Evolutionary conservation across 2,329 filamentous ascomycete genomes (phyloP).

Genomic region (Sclerotinia subarctica): DNA sequence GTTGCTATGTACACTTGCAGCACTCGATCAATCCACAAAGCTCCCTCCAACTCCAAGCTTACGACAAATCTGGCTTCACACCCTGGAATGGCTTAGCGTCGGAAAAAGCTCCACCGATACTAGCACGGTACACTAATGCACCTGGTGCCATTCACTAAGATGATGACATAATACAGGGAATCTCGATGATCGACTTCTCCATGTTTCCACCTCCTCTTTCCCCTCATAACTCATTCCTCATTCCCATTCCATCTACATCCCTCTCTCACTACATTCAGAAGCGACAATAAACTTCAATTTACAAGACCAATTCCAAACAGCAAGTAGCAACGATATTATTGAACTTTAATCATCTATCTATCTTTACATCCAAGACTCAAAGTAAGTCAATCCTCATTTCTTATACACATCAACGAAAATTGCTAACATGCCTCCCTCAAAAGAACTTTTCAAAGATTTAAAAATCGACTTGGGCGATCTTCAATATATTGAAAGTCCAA

Average conservation of each 20-base stretch:
- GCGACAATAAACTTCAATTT: not conserved
- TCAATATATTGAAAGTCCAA: not conserved
- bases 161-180: constrained; percentile 15
- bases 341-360: not conserved
- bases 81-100: constrained; percentile 17
- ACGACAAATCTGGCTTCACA: constrained; percentile 29
- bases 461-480: not conserved
- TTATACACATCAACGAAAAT: not conserved
- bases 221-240: not conserved
- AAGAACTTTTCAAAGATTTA: not conserved
- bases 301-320: not conserved
- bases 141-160: not conserved
- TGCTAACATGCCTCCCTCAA: not conserved
- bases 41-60: constrained; percentile 17
- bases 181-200: constrained; percentile 6
- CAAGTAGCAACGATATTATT: not conserved
- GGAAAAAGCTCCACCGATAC: constrained; percentile 23
- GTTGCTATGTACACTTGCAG: not conserved
- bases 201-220: constrained; percentile 4
- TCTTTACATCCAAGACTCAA: not conserved
- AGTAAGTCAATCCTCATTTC: not conserved
- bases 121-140: constrained; percentile 19
- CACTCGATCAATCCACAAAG: not conserved
- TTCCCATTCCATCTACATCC: not conserved
- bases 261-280: not conserved